Conservation (phyloP, 306 rosid species). For the Cicer arietinum region DNA sequence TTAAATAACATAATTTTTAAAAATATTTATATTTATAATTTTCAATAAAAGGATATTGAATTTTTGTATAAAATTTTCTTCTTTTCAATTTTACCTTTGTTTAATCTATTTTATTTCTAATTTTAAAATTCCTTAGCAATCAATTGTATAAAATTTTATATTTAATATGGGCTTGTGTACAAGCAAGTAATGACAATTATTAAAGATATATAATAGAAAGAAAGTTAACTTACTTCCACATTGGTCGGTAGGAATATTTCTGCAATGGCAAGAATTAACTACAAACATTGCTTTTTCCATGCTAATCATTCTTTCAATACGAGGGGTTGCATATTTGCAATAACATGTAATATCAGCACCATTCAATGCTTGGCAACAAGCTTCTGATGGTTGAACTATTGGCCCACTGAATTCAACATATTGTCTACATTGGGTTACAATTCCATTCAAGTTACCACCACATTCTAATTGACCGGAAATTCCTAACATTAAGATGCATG, state of each 20-base stretch:
- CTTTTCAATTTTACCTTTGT: no score
- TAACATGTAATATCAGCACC: background rate
- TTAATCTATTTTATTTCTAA: no score
- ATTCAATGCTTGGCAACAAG: background rate
- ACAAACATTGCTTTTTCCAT: slow-evolving; percentile 3
- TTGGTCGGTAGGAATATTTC: slow-evolving; percentile 14
- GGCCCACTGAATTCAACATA: background rate
- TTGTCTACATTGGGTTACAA: background rate
- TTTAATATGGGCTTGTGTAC: no score
- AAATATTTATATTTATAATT: no score
- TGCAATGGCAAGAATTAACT: background rate
- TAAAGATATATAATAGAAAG: background rate
- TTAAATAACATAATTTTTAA: no score
- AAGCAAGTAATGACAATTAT: background rate
- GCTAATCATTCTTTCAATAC: fast-evolving
- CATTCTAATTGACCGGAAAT: background rate
- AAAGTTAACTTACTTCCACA: slow-evolving; percentile 18
- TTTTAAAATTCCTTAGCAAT: no score
- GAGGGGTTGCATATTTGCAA: background rate
- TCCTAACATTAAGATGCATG: background rate
- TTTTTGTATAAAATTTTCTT: no score
- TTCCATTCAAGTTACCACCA: background rate
- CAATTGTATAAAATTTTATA: background rate
- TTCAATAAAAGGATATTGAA: no score
- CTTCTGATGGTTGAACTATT: background rate